Evolutionary conservation across 2,329 filamentous ascomycete species (phyloP).

Genomic region (Hypoxylon sp.): DNA sequence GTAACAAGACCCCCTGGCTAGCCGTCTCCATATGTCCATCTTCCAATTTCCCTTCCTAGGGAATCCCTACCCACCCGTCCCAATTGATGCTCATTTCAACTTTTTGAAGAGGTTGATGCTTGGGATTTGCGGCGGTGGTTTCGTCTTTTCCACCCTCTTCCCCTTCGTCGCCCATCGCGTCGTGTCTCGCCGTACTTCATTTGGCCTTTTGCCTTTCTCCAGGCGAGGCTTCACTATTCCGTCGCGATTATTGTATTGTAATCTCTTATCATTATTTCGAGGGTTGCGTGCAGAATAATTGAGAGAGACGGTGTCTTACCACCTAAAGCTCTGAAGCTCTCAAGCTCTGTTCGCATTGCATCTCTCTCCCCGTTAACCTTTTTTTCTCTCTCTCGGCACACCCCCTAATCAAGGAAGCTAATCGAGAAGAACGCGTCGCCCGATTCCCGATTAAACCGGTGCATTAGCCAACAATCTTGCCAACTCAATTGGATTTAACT

Average conservation of each 20-base stretch:
- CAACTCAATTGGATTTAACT: constrained; percentile 33
- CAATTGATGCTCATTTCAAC: constrained; percentile 33
- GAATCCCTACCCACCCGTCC: constrained; percentile 31
- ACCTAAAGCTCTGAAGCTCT: neutral
- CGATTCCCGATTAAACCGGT: constrained; percentile 19
- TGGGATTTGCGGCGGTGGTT: neutral
- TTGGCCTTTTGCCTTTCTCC: constrained; percentile 30
- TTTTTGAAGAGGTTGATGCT: too few species aligned
- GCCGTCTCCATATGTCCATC: constrained; percentile 36
- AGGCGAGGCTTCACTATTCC: constrained; percentile 23
- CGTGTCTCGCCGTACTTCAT: constrained; percentile 6
- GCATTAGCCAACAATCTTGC: constrained; percentile 18
- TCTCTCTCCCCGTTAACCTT: constrained; percentile 4
- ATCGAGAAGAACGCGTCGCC: constrained; percentile 26
- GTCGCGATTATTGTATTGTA: constrained; percentile 3
- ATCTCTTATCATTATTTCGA: constrained; percentile 6
- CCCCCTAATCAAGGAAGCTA: too few species aligned
- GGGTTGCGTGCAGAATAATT: constrained; percentile 17
- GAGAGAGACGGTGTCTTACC: constrained; percentile 30
- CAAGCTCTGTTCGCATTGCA: neutral
- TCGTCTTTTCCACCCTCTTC: constrained; percentile 20
- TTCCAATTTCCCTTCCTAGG: constrained; percentile 40
- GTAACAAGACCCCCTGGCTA: constrained; percentile 31
- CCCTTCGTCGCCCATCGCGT: constrained; percentile 30
- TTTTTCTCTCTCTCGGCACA: constrained; percentile 6